Evolutionary conservation across 306 rosid species (phyloP).

Genomic region (Gastrolobium bilobum): DNA sequence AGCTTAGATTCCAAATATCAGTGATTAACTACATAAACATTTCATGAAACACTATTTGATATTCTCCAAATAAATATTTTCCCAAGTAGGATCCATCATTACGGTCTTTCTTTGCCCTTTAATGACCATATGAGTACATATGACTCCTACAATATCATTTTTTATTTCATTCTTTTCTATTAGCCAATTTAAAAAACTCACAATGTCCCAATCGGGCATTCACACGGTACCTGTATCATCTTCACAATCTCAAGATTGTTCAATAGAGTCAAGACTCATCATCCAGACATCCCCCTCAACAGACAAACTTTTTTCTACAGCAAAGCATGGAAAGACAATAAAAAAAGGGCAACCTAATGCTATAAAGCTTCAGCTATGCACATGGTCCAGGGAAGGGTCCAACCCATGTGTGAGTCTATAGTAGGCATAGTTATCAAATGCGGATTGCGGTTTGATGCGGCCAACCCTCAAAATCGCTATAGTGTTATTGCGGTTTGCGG

Average conservation of each 20-base stretch:
- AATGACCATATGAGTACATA: slow-evolving; percentile 4
- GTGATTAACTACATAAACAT: background rate
- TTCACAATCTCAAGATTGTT: slow-evolving; percentile 18
- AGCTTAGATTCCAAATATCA: slow-evolving; percentile 22
- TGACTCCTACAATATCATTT: background rate
- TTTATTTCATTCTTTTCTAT: background rate
- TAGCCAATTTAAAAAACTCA: background rate
- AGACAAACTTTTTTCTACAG: background rate
- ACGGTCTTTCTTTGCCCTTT: background rate
- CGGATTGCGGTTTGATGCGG: too few species aligned
- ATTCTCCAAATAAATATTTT: slow-evolving; percentile 20
- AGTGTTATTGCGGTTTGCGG: too few species aligned
- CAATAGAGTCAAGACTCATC: slow-evolving; percentile 16
- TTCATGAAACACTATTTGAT: slow-evolving; percentile 17
- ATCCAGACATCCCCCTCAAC: slow-evolving; percentile 1
- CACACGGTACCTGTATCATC: background rate
- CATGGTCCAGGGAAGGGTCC: too few species aligned
- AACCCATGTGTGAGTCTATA: too few species aligned
- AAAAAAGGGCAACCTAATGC: background rate
- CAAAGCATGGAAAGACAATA: slow-evolving; percentile 14
- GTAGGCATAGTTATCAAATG: too few species aligned
- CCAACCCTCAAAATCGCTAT: too few species aligned
- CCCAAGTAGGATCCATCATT: background rate
- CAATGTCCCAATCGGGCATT: slow-evolving; percentile 17
- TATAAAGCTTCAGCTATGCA: too few species aligned